phyloP scores from a whole-genome alignment of 768 basidiomycete genomes.

The Calocybe gangraenosa region DNA sequence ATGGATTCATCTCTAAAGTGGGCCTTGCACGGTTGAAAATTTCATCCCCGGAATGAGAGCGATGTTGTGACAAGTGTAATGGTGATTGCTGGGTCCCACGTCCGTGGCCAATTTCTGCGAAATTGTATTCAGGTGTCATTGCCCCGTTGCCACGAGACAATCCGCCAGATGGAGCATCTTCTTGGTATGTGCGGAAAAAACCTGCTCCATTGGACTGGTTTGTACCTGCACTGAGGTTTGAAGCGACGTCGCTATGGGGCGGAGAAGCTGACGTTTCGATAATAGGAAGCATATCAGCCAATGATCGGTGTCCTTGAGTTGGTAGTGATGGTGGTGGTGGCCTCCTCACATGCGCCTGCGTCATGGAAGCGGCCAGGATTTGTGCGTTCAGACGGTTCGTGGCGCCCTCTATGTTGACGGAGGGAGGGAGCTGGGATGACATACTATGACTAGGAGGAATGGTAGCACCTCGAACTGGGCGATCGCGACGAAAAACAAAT shows the following conservation, averaged over 20 bases:
- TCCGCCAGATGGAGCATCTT: constrained; percentile 25
- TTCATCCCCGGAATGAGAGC: constrained; percentile 7
- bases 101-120: constrained; percentile 75
- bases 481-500: constrained; percentile 32
- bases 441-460: constrained; percentile 15
- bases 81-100: constrained; percentile 39
- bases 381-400: constrained; percentile 33
- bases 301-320: constrained; percentile 23
- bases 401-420: constrained; percentile 29
- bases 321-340: constrained; percentile 29
- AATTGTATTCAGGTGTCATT: constrained; percentile 69
- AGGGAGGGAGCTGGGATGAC: constrained; percentile 19
- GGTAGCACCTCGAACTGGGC: constrained; percentile 23
- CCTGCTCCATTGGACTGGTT: constrained; percentile 52
- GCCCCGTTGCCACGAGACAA: constrained; percentile 47
- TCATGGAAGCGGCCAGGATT: constrained; percentile 26
- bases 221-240: constrained; percentile 48
- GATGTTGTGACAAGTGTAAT: constrained; percentile 6
- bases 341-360: constrained; percentile 32
- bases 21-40: constrained; percentile 7
- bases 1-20: constrained; percentile 3
- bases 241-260: constrained; percentile 56
- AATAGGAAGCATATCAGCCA: constrained; percentile 52
- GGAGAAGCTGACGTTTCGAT: constrained; percentile 60
- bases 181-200: constrained; percentile 58